Percentiles rank a stretch among this genome's conserved stretches.
Conservation (phyloP, 2,329 filamentous ascomycete genomes). For the Penicillium palitans region DNA sequence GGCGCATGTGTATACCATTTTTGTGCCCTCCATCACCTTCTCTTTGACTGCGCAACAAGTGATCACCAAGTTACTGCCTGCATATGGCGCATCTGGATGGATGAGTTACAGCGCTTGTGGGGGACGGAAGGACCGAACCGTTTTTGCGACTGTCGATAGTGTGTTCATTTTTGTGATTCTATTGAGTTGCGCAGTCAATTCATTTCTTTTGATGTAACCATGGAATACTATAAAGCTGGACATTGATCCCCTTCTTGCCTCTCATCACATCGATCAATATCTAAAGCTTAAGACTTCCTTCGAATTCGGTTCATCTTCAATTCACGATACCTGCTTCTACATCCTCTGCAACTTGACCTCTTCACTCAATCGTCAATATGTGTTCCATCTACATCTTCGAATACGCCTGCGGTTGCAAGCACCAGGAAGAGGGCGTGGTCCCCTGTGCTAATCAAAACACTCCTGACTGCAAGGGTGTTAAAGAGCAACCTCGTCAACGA, state of each 20-base stretch:
- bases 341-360: neutral
- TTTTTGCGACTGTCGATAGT: neutral
- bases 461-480: conserved; percentile 32
- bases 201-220: conserved; percentile 21
- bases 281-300: neutral
- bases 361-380: conserved; percentile 26
- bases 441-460: conserved; percentile 37
- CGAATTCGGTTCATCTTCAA: neutral
- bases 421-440: conserved; percentile 37
- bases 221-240: conserved; percentile 23
- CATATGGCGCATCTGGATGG: conserved; percentile 20
- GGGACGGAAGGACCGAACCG: conserved; percentile 6
- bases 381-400: conserved; percentile 41
- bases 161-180: conserved; percentile 19
- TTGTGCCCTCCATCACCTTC: conserved; percentile 22
- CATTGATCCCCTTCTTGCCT: conserved; percentile 11
- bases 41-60: conserved; percentile 13
- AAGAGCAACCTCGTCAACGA: conserved; percentile 34
- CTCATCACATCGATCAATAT: conserved; percentile 8
- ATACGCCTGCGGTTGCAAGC: conserved; percentile 40
- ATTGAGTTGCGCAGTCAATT: conserved; percentile 20
- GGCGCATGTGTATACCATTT: conserved; percentile 13
- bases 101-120: conserved; percentile 12
- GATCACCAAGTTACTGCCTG: conserved; percentile 11
- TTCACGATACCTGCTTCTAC: neutral